Evolutionary conservation across 2,329 filamentous ascomycete genomes (phyloP).

Genomic region (Alternaria arbusti): DNA sequence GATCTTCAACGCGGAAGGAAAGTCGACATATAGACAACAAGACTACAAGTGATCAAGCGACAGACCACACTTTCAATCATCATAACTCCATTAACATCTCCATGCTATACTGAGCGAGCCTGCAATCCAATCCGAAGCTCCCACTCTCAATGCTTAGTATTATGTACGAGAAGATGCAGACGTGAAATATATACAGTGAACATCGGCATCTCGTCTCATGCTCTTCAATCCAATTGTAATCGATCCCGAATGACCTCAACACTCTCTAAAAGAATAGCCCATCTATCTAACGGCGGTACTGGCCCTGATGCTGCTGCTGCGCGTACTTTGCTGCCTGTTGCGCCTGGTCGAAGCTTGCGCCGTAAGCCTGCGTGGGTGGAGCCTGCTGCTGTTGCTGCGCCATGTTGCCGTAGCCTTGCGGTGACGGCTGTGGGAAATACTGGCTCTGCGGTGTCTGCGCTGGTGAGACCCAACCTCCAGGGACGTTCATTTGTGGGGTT

Average conservation of each 20-base stretch:
- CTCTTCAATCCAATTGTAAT: neutral
- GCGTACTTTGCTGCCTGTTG: slow-evolving; percentile 6
- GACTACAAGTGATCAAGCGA: neutral
- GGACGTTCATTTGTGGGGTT: slow-evolving; percentile 33
- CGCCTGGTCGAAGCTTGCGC: slow-evolving; percentile 14
- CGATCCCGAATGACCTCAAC: neutral
- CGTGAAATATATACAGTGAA: slow-evolving; percentile 8
- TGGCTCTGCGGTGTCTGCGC: slow-evolving; percentile 13
- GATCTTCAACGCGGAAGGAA: too few relatives aligned
- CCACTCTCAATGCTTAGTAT: neutral
- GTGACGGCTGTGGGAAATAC: slow-evolving; percentile 27
- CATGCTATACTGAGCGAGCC: neutral
- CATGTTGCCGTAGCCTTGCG: slow-evolving; percentile 36
- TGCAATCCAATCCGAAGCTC: slow-evolving; percentile 1
- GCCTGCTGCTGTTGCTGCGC: slow-evolving; percentile 7
- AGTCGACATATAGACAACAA: too few relatives aligned
- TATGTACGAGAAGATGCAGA: slow-evolving; percentile 8
- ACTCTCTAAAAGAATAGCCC: neutral
- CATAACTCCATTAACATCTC: neutral
- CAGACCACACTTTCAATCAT: neutral
- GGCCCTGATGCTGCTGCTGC: slow-evolving; percentile 10
- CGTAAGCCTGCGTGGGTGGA: slow-evolving; percentile 10
- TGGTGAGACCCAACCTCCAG: slow-evolving; percentile 37
- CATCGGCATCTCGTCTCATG: slow-evolving; percentile 1
- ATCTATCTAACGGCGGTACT: slow-evolving; percentile 6